phyloP scores from a whole-genome alignment of 768 basidiomycete species.

The Rhizopogon rudus region DNA sequence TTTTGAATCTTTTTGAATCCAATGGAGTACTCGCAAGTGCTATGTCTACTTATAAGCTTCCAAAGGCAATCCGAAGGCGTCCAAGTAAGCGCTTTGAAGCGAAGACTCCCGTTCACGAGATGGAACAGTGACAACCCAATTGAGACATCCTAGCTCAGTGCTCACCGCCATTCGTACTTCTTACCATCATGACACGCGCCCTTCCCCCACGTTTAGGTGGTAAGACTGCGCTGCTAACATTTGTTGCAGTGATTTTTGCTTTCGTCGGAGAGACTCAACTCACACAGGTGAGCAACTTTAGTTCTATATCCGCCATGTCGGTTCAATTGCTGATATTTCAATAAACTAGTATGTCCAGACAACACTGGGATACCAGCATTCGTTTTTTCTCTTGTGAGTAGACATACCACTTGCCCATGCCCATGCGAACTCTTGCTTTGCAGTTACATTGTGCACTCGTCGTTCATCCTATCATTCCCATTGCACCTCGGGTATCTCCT shows the following conservation, averaged over 20 bases:
- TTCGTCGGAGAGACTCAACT: slow-evolving; percentile 78
- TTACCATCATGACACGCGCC: slow-evolving; percentile 1
- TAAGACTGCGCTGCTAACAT: slow-evolving; percentile 46
- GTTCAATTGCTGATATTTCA: slow-evolving; percentile 1
- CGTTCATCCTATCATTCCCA: slow-evolving; percentile 75
- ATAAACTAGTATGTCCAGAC: slow-evolving; percentile 70
- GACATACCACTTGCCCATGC: neutral
- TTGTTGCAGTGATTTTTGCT: slow-evolving; percentile 55
- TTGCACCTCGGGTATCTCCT: slow-evolving; percentile 70
- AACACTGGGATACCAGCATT: slow-evolving; percentile 72
- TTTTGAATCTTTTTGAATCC: too few relatives aligned
- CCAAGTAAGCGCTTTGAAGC: neutral
- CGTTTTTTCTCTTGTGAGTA: slow-evolving; percentile 83
- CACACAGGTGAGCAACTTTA: slow-evolving; percentile 53
- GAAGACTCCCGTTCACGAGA: neutral
- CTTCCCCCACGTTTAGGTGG: slow-evolving; percentile 37
- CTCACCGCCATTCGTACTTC: neutral
- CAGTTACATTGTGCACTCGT: slow-evolving; percentile 86
- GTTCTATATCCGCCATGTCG: neutral
- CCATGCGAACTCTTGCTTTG: slow-evolving; percentile 3
- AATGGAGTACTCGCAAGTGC: too few relatives aligned
- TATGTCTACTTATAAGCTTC: too few relatives aligned
- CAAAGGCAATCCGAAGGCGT: too few relatives aligned
- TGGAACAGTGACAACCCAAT: neutral
- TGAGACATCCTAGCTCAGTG: neutral